Percentiles rank a stretch among this genome's conserved stretches.
Conservation (phyloP, 768 basidiomycete genomes). For the Mycena galericulata region DNA sequence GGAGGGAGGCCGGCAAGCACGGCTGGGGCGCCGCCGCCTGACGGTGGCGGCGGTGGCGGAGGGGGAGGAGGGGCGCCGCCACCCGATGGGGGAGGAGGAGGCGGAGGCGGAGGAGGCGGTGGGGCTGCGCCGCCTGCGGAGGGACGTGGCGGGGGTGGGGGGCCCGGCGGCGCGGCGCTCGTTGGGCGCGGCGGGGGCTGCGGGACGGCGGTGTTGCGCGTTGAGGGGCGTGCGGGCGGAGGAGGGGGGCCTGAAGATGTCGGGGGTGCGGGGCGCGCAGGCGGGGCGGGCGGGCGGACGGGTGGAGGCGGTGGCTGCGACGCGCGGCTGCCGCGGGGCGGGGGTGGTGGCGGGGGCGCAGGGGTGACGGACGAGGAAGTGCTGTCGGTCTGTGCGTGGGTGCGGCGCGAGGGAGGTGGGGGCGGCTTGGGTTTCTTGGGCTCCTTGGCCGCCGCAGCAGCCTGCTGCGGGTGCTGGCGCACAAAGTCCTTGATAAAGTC, state of each 20-base stretch:
- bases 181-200: conserved; percentile 56
- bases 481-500: conserved; percentile 92
- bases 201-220: conserved; percentile 47
- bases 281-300: conserved; percentile 33
- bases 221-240: conserved; percentile 55
- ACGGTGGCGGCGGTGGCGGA: conserved; percentile 54
- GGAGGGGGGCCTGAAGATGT: conserved; percentile 47
- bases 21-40: conserved; percentile 34
- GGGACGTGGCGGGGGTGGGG: conserved; percentile 51
- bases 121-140: conserved; percentile 44
- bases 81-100: conserved; percentile 60
- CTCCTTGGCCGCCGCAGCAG: conserved; percentile 47
- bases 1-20: conserved; percentile 55
- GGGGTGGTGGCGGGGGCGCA: conserved; percentile 35
- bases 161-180: conserved; percentile 40
- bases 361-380: conserved; percentile 39
- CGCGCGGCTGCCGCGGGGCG: conserved; percentile 37
- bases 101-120: conserved; percentile 55
- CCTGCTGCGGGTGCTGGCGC: conserved; percentile 59
- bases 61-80: conserved; percentile 51
- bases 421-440: conserved; percentile 62
- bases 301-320: conserved; percentile 52
- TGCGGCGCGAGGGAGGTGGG: conserved; percentile 63
- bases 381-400: conserved; percentile 50
- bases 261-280: conserved; percentile 49